phyloP scores from a whole-genome alignment of 192 early-diverging fungal genomes.

The Phlyctochytrium bullatum region DNA sequence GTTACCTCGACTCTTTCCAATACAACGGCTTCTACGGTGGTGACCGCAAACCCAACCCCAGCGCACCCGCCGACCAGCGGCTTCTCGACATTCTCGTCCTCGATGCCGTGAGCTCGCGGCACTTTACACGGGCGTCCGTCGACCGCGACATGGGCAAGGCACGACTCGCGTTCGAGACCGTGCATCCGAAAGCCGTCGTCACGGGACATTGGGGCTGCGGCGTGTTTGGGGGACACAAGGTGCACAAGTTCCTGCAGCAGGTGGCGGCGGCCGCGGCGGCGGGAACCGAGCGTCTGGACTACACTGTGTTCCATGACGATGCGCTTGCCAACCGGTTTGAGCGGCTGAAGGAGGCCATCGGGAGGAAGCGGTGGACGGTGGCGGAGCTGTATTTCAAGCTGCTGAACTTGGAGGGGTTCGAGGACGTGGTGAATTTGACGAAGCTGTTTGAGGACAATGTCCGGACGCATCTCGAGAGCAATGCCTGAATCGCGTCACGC shows the following conservation, averaged over 20 bases:
- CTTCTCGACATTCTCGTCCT: constrained; percentile 16
- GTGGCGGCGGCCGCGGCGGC: constrained; percentile 16
- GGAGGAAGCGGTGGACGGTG: not conserved
- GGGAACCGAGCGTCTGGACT: constrained; percentile 13
- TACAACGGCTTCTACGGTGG: constrained; percentile 8
- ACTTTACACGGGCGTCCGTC: constrained; percentile 15
- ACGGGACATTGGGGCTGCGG: constrained; percentile 39
- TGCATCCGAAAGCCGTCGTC: not conserved
- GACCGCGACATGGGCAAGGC: constrained; percentile 28
- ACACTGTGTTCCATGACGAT: constrained; percentile 26
- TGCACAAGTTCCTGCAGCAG: constrained; percentile 31
- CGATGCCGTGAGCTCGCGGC: constrained; percentile 12
- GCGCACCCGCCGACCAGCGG: not conserved
- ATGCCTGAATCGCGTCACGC: too few species aligned
- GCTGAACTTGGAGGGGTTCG: too few species aligned
- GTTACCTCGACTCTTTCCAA: constrained; percentile 25
- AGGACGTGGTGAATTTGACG: too few species aligned
- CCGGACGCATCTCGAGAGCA: too few species aligned
- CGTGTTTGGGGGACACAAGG: constrained; percentile 28
- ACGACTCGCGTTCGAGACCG: constrained; percentile 6
- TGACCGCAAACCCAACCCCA: not conserved
- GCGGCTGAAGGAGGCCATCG: not conserved
- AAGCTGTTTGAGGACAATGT: too few species aligned
- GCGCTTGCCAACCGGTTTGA: not conserved
- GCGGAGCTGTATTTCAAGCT: too few species aligned